phyloP scores from a whole-genome alignment of 805 yeast genomes.

The Starmera pachycereana region DNA sequence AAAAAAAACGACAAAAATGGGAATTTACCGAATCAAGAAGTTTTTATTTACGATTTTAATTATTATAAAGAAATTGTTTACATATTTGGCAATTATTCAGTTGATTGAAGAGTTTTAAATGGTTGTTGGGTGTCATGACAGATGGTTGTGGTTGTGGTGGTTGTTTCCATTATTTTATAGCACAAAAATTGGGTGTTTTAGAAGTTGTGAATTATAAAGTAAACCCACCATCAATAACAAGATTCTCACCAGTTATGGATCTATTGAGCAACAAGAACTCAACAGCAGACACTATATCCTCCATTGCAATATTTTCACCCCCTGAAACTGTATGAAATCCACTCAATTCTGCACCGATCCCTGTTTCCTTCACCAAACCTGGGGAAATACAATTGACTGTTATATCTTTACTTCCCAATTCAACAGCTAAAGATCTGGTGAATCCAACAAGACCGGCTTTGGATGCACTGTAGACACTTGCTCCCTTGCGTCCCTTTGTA shows the following conservation, averaged over 20 bases:
- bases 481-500: slow-evolving; percentile 38
- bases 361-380: slow-evolving; percentile 57
- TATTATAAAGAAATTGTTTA: too few species aligned
- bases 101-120: too few species aligned
- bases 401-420: slow-evolving; percentile 40
- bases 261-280: slow-evolving; percentile 13
- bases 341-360: slow-evolving; percentile 30
- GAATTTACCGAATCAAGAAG: too few species aligned
- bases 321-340: slow-evolving; percentile 11
- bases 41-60: too few species aligned
- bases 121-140: too few species aligned
- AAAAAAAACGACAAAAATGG: too few species aligned
- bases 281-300: slow-evolving; percentile 16
- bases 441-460: slow-evolving; percentile 65
- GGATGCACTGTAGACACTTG: slow-evolving; percentile 56
- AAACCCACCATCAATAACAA: slow-evolving; percentile 22
- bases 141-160: too few species aligned
- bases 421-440: slow-evolving; percentile 48
- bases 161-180: too few species aligned
- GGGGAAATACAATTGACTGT: slow-evolving; percentile 62
- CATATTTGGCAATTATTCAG: too few species aligned
- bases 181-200: too few species aligned
- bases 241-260: slow-evolving; percentile 21
- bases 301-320: slow-evolving; percentile 9
- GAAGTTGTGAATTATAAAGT: background rate